These are phyloP conservation scores for Fonsecaea multimorphosa DNA, from an alignment of 2,329 filamentous ascomycete species.

Conservation along the genomic window DNA sequence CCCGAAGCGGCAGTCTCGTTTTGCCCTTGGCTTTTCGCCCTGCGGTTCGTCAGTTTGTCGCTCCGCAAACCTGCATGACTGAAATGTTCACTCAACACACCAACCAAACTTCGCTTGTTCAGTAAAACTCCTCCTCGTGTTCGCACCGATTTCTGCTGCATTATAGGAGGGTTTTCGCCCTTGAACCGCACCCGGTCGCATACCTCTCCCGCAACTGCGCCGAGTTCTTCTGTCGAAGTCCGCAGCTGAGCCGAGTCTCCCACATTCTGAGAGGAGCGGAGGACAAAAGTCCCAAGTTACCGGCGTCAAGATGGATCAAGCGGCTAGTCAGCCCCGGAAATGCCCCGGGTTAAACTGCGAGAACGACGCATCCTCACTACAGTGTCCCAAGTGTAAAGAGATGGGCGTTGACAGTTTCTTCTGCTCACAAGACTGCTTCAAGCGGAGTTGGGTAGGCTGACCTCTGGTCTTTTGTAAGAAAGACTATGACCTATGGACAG, in stretches of 20 bases:
- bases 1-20: background rate
- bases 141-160: background rate
- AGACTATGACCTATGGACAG: constrained; percentile 21
- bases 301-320: constrained; percentile 39
- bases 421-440: constrained; percentile 98
- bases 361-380: constrained; percentile 82
- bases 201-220: background rate
- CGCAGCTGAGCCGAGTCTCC: background rate
- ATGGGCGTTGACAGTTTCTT: constrained; percentile 90
- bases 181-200: background rate
- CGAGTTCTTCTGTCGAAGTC: background rate
- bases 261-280: background rate
- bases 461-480: constrained; percentile 38
- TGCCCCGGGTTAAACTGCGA: constrained; percentile 84
- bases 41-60: background rate
- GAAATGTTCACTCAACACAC: background rate
- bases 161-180: background rate
- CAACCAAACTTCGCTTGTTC: background rate
- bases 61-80: background rate
- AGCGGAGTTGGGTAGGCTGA: constrained; percentile 88
- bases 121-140: background rate
- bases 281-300: background rate
- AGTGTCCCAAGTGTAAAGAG: constrained; percentile 96
- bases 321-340: constrained; percentile 48
- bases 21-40: background rate